Conservation (phyloP, 2,329 filamentous ascomycete genomes). For the Trichoderma semiorbis region DNA sequence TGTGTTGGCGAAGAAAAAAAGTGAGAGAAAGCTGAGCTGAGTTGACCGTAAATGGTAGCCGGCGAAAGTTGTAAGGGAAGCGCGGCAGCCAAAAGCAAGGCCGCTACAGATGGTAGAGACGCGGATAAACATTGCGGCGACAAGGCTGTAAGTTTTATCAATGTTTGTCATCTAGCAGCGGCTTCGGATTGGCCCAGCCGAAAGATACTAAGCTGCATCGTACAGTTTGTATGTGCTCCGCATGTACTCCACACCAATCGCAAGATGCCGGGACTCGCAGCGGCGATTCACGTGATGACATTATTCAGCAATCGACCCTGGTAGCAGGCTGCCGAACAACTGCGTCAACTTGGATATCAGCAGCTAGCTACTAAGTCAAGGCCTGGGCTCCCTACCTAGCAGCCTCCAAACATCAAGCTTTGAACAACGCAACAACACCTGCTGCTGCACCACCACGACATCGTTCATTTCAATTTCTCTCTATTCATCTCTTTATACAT, state of each 20-base stretch:
- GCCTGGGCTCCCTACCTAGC: not conserved
- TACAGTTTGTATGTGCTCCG: not conserved
- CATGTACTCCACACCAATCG: not conserved
- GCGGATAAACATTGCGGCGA: constrained; percentile 31
- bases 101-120: not conserved
- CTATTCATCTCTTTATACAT: not conserved
- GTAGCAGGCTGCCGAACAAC: constrained; percentile 20
- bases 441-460: not conserved
- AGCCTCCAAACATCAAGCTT: constrained; percentile 1
- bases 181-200: not conserved
- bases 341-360: constrained; percentile 19
- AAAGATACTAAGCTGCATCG: not conserved
- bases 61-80: constrained; percentile 21
- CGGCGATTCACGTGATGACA: constrained; percentile 1
- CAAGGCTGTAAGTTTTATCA: constrained; percentile 18
- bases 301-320: constrained; percentile 11
- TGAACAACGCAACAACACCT: not conserved
- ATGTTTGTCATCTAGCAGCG: not conserved
- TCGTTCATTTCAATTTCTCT: not conserved
- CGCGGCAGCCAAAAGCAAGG: constrained; percentile 19
- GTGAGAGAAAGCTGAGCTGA: constrained; percentile 21
- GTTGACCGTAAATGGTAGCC: constrained; percentile 3
- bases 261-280: not conserved
- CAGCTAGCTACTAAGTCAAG: constrained; percentile 14
- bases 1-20: constrained; percentile 16